phyloP scores from a whole-genome alignment of 176 grass and related monocot species.

The Zoysia pacifica region DNA sequence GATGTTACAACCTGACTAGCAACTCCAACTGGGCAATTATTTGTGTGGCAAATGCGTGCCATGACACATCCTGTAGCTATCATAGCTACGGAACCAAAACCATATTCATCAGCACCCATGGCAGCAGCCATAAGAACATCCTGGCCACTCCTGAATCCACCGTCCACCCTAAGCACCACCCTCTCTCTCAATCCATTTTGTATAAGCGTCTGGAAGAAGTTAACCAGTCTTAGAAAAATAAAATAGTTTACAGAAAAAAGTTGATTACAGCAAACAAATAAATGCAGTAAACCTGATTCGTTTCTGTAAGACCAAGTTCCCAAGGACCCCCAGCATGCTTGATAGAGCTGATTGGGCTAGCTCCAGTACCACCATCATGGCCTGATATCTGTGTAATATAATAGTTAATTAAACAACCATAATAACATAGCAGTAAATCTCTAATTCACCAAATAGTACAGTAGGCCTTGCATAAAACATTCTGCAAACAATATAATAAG shows the following conservation, averaged over 20 bases:
- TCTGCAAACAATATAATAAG: slow-evolving; percentile 5
- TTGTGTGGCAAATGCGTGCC: slow-evolving; percentile 99
- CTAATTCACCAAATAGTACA: slow-evolving; percentile 13
- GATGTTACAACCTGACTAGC: slow-evolving; percentile 88
- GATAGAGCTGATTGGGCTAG: slow-evolving; percentile 98
- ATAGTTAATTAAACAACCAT: slow-evolving; percentile 26
- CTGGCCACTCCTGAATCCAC: slow-evolving; percentile 94
- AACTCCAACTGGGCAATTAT: slow-evolving; percentile 98
- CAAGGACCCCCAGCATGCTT: slow-evolving; percentile 99
- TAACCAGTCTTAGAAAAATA: slow-evolving; percentile 45
- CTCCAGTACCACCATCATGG: slow-evolving; percentile 98
- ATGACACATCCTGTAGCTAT: slow-evolving; percentile 99
- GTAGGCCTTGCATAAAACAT: not conserved
- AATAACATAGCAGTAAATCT: slow-evolving; percentile 26
- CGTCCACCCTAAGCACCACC: slow-evolving; percentile 94
- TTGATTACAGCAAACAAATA: slow-evolving; percentile 24
- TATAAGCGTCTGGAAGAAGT: slow-evolving; percentile 72
- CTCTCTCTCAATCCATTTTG: slow-evolving; percentile 94
- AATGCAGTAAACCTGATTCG: slow-evolving; percentile 76
- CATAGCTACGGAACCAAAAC: slow-evolving; percentile 99
- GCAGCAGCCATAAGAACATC: slow-evolving; percentile 94
- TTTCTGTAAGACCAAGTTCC: slow-evolving; percentile 99
- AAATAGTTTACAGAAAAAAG: slow-evolving; percentile 27
- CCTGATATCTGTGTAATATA: slow-evolving; percentile 90
- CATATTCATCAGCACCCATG: slow-evolving; percentile 99